phyloP scores from a whole-genome alignment of 1,139 yeast species.

The Saccharomyces hybrid region DNA sequence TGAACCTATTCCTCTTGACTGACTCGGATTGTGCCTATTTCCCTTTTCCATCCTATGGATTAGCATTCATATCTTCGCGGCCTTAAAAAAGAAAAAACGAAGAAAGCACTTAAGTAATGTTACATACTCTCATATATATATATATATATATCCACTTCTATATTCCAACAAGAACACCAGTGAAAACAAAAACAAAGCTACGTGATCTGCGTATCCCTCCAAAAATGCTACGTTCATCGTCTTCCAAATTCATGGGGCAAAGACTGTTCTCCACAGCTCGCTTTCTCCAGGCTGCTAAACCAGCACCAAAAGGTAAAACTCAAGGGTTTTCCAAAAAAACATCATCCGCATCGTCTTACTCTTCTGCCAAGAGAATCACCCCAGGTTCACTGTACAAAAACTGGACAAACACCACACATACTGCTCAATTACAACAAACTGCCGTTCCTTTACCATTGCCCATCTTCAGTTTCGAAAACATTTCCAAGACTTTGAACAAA shows the following conservation, averaged over 20 bases:
- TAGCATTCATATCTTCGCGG: not conserved
- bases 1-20: not conserved
- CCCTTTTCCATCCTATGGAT: not conserved
- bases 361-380: conserved; percentile 23
- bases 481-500: conserved; percentile 13
- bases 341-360: conserved; percentile 14
- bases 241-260: not conserved
- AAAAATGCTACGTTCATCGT: not conserved
- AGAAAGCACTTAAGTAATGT: not conserved
- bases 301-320: conserved; percentile 21
- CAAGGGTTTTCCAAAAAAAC: conserved; percentile 27
- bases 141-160: not conserved
- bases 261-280: not conserved
- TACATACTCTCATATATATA: not conserved
- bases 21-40: not conserved
- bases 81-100: too few species aligned
- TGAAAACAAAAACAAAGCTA: not conserved
- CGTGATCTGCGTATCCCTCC: not conserved
- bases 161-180: not conserved
- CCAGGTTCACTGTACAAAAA: conserved; percentile 26
- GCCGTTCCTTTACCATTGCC: conserved; percentile 22
- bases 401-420: conserved; percentile 27
- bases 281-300: conserved; percentile 10
- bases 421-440: conserved; percentile 20
- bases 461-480: conserved; percentile 14